phyloP scores from a whole-genome alignment of 1,139 yeast genomes.

The Pichia cactophila region DNA sequence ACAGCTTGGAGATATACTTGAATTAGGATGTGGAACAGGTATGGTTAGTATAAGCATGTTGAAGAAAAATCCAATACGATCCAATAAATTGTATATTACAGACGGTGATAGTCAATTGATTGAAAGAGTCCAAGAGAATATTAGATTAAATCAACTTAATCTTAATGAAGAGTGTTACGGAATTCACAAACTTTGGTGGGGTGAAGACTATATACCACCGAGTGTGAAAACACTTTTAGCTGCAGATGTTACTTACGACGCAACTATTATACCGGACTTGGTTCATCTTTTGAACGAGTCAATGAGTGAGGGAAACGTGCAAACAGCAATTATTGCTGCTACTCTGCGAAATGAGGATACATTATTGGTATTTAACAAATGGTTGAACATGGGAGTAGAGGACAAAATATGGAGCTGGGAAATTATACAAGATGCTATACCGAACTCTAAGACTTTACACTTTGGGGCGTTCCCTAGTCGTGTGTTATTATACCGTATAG shows the following conservation, averaged over 20 bases:
- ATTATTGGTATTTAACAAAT: constrained; percentile 42
- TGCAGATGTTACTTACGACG: constrained; percentile 84
- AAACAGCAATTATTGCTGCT: constrained; percentile 52
- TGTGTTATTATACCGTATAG: constrained; percentile 1
- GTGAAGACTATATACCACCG: constrained; percentile 33
- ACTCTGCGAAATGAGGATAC: constrained; percentile 65
- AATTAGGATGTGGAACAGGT: constrained; percentile 90
- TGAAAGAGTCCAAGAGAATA: constrained; percentile 40
- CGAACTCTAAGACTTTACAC: not conserved
- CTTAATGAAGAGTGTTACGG: constrained; percentile 18
- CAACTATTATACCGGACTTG: constrained; percentile 49
- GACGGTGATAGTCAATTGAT: constrained; percentile 72
- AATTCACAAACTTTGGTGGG: constrained; percentile 56
- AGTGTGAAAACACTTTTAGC: constrained; percentile 51
- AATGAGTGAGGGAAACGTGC: constrained; percentile 20
- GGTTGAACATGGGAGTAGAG: constrained; percentile 27
- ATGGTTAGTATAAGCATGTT: constrained; percentile 57
- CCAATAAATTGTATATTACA: constrained; percentile 43
- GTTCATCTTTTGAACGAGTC: constrained; percentile 39
- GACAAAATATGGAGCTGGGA: constrained; percentile 23
- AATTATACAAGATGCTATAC: constrained; percentile 3
- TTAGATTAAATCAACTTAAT: constrained; percentile 37
- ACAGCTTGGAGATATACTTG: constrained; percentile 31
- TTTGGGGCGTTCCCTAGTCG: constrained; percentile 4
- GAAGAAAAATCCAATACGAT: constrained; percentile 14